Conservation (phyloP, 805 yeast species). For the Candida rishiriensis region DNA sequence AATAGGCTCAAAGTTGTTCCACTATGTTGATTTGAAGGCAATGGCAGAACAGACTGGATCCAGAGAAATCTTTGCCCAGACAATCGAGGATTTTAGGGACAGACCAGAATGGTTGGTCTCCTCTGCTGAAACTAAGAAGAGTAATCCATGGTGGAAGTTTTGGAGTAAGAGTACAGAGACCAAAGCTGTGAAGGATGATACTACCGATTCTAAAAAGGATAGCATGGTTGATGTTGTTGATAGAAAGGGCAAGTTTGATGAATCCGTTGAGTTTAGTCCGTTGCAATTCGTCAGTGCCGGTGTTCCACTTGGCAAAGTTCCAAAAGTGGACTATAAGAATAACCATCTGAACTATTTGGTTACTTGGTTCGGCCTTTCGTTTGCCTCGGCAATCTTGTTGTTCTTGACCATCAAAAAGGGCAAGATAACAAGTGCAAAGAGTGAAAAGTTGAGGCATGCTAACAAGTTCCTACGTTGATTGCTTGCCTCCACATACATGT, state of each 20-base stretch:
- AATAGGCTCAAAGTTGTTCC: slow-evolving; percentile 62
- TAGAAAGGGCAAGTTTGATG: slow-evolving; percentile 13
- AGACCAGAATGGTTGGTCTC: slow-evolving; percentile 44
- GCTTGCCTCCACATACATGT: no score
- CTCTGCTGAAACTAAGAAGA: slow-evolving; percentile 5
- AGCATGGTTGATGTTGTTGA: no score
- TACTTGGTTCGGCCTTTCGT: slow-evolving; percentile 90
- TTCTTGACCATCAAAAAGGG: slow-evolving; percentile 45
- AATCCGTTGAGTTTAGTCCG: slow-evolving; percentile 40
- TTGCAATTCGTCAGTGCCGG: slow-evolving; percentile 72
- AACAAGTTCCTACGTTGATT: slow-evolving; percentile 17
- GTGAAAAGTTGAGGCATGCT: slow-evolving; percentile 49
- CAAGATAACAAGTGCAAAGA: slow-evolving; percentile 33
- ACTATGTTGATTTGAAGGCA: slow-evolving; percentile 73
- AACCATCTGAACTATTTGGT: slow-evolving; percentile 88
- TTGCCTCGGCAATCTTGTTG: slow-evolving; percentile 68
- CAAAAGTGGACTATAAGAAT: slow-evolving; percentile 79
- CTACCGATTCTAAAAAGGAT: neutral
- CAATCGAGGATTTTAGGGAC: slow-evolving; percentile 60
- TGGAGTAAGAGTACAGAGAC: slow-evolving; percentile 14
- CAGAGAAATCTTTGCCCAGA: slow-evolving; percentile 74
- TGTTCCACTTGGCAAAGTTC: slow-evolving; percentile 81
- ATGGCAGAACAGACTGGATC: slow-evolving; percentile 70
- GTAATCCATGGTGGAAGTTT: slow-evolving; percentile 25
- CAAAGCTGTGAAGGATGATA: neutral